Evolutionary conservation across 2,329 filamentous ascomycete genomes (phyloP).

Genomic region (Ophiocordyceps robertsii): DNA sequence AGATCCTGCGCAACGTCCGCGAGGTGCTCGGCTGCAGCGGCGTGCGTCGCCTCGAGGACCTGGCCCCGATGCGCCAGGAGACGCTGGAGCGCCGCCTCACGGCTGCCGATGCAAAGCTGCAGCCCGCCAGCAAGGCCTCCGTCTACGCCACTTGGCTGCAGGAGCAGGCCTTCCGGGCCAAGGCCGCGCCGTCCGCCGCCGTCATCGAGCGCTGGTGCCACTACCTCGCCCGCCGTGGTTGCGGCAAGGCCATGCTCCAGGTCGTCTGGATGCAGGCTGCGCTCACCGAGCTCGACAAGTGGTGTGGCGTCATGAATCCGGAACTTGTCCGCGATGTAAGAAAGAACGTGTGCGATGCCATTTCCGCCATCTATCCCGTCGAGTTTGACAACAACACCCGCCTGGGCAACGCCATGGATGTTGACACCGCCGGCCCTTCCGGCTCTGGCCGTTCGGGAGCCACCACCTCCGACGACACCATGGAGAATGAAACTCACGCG

Average conservation of each 20-base stretch:
- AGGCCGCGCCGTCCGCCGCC: not conserved
- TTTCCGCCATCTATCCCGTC: no score
- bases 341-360: not conserved
- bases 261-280: not conserved
- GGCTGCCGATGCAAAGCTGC: slow-evolving; percentile 3
- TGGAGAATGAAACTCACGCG: not conserved
- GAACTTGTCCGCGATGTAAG: not conserved
- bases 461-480: not conserved
- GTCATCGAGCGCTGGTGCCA: not conserved
- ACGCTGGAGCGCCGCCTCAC: slow-evolving; percentile 10
- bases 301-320: not conserved
- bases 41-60: slow-evolving; percentile 7
- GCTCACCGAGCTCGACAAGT: not conserved
- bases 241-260: not conserved
- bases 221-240: not conserved
- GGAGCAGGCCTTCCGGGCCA: slow-evolving; percentile 3
- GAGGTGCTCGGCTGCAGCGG: slow-evolving; percentile 10
- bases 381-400: not conserved
- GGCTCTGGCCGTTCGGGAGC: not conserved
- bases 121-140: slow-evolving; percentile 6
- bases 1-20: slow-evolving; percentile 9
- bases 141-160: slow-evolving; percentile 15
- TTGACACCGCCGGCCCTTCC: not conserved
- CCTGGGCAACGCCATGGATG: not conserved
- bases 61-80: slow-evolving; percentile 11